A percentile compares a stretch with the other conserved stretches of the same genome.
phyloP scores from a whole-genome alignment of 768 basidiomycete genomes.

The Boletus sp. region DNA sequence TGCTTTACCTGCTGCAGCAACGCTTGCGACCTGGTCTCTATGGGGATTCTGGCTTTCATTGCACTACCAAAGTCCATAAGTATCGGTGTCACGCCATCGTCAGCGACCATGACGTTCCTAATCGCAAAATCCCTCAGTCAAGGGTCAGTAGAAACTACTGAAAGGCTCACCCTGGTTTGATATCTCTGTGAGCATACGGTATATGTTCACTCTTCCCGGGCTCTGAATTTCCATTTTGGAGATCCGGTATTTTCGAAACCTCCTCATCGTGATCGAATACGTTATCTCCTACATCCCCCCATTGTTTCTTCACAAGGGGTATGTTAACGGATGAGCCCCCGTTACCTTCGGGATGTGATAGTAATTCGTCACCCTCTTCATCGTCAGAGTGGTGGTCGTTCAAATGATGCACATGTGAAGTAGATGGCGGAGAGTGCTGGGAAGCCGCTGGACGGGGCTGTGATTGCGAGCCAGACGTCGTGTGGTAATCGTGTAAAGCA shows the following conservation, averaged over 20 bases:
- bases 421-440: conserved; percentile 14
- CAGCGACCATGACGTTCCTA: conserved; percentile 96
- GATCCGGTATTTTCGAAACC: conserved; percentile 39
- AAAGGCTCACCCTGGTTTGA: conserved; percentile 84
- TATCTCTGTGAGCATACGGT: conserved; percentile 94
- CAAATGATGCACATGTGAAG: conserved; percentile 19
- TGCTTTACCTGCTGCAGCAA: conserved; percentile 76
- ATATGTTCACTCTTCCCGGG: conserved; percentile 53
- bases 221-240: conserved; percentile 34
- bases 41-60: conserved; percentile 76
- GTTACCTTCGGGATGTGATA: conserved; percentile 75
- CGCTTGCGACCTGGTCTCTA: conserved; percentile 84
- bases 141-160: neutral
- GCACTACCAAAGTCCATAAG: conserved; percentile 99
- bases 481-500: conserved; percentile 89
- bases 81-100: conserved; percentile 79
- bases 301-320: conserved; percentile 58
- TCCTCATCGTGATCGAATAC: conserved; percentile 76
- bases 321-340: conserved; percentile 42
- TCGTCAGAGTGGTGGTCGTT: conserved; percentile 41
- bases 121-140: neutral
- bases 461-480: conserved; percentile 34
- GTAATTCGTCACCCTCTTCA: conserved; percentile 63
- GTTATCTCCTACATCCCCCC: conserved; percentile 51
- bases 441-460: conserved; percentile 23